Evolutionary conservation across 2,329 filamentous ascomycete species (phyloP).

Genomic region (Fusarium nelsonii): DNA sequence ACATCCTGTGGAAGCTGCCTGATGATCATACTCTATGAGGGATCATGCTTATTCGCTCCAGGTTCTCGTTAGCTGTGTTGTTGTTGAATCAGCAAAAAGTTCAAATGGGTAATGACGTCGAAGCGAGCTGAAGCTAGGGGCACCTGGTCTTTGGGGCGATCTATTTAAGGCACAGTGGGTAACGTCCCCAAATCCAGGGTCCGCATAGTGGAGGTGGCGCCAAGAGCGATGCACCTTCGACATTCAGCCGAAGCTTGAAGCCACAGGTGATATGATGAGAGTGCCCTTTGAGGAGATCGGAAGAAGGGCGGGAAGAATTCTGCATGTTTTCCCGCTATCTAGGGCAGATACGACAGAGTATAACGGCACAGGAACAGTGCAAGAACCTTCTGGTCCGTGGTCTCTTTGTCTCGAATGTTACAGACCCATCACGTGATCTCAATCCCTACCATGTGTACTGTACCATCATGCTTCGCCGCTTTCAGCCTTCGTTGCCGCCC

Average conservation of each 20-base stretch:
- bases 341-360: background rate
- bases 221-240: conserved; percentile 38
- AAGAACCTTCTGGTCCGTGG: background rate
- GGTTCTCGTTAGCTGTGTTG: conserved; percentile 7
- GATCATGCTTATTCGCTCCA: conserved; percentile 36
- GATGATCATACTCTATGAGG: conserved; percentile 68
- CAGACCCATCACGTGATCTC: conserved; percentile 33
- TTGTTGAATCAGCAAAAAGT: conserved; percentile 20
- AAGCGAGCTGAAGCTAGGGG: conserved; percentile 33
- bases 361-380: background rate
- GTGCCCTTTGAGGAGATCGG: background rate
- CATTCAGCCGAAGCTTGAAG: conserved; percentile 19
- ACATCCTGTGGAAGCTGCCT: conserved; percentile 77
- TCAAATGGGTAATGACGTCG: conserved; percentile 34
- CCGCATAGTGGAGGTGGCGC: conserved; percentile 42
- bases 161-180: conserved; percentile 43
- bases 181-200: conserved; percentile 40
- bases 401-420: conserved; percentile 13
- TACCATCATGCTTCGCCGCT: conserved; percentile 40
- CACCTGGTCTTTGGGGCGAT: conserved; percentile 20
- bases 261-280: conserved; percentile 6
- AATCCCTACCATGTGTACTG: conserved; percentile 16
- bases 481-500: conserved; percentile 34
- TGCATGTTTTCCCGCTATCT: background rate
- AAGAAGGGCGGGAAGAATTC: background rate